These are phyloP conservation scores for Oryza glumipatula DNA, from an alignment of 176 grass and related monocot genomes.

Conservation along the genomic window DNA sequence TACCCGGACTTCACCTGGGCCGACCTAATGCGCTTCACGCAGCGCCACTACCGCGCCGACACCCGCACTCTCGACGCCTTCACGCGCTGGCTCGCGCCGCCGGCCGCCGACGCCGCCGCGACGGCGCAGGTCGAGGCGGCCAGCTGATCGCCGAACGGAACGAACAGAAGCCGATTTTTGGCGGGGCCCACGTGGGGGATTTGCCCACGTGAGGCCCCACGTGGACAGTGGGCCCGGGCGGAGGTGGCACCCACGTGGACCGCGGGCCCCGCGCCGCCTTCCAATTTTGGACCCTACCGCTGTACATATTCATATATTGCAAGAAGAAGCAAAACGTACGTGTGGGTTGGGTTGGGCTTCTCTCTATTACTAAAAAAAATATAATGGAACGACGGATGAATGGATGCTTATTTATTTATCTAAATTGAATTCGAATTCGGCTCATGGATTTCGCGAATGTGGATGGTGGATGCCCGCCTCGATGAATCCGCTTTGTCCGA, in stretches of 20 bases:
- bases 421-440: not conserved
- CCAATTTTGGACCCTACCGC: conserved; percentile 55
- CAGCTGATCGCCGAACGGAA: not conserved
- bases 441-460: not conserved
- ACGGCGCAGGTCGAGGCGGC: conserved; percentile 28
- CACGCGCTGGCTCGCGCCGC: conserved; percentile 53
- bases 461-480: too few relatives aligned
- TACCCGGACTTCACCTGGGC: conserved; percentile 98
- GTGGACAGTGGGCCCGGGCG: not conserved
- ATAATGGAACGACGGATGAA: not conserved
- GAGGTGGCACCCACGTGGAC: conserved; percentile 38
- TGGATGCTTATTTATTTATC: not conserved
- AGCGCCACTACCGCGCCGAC: conserved; percentile 85
- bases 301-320: conserved; percentile 13
- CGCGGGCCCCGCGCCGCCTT: conserved; percentile 36
- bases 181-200: conserved; percentile 4
- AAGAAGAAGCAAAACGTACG: not conserved
- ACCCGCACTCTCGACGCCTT: conserved; percentile 73
- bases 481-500: too few relatives aligned
- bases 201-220: conserved; percentile 35
- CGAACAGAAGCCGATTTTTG: conserved; percentile 1
- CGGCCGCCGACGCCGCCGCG: not conserved
- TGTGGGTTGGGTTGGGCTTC: not conserved
- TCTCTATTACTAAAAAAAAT: not conserved
- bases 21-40: conserved; percentile 86